These are phyloP conservation scores for Groenewaldozyma auringiensis DNA, from an alignment of 1,139 yeast genomes.

Conservation along the genomic window DNA sequence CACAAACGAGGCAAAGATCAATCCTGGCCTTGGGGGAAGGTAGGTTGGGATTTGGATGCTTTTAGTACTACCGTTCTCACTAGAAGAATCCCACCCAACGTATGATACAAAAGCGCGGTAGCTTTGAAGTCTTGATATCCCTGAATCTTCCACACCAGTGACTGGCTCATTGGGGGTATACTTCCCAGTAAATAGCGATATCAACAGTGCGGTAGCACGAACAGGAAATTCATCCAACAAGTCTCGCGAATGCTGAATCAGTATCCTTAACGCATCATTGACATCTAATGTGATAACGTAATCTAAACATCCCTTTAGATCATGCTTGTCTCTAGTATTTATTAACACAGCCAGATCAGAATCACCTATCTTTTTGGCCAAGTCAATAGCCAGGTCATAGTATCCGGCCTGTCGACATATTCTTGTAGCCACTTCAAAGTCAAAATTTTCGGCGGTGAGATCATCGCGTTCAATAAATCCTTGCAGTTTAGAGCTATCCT, in stretches of 20 bases:
- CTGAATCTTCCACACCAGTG: background rate
- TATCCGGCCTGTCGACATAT: conserved; percentile 75
- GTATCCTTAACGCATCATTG: conserved; percentile 68
- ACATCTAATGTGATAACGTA: conserved; percentile 65
- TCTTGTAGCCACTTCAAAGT: conserved; percentile 61
- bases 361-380: conserved; percentile 66
- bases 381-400: conserved; percentile 56
- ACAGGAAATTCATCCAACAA: conserved; percentile 65
- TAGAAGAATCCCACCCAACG: conserved; percentile 26
- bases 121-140: conserved; percentile 42
- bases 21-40: conserved; percentile 83
- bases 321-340: conserved; percentile 57
- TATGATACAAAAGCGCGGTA: conserved; percentile 65
- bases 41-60: conserved; percentile 52
- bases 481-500: conserved; percentile 50
- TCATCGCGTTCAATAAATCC: conserved; percentile 45
- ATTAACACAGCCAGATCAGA: conserved; percentile 74
- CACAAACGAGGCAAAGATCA: conserved; percentile 79
- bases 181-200: conserved; percentile 82
- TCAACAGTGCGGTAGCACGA: conserved; percentile 73
- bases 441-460: conserved; percentile 41
- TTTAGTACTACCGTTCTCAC: background rate
- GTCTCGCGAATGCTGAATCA: conserved; percentile 57
- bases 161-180: conserved; percentile 41
- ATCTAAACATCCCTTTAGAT: conserved; percentile 53